Percentiles rank a stretch among this genome's conserved stretches.
These are phyloP conservation scores for Phytophthora palmivora DNA, from an alignment of 352 stramenopile species.

Conservation along the genomic window DNA sequence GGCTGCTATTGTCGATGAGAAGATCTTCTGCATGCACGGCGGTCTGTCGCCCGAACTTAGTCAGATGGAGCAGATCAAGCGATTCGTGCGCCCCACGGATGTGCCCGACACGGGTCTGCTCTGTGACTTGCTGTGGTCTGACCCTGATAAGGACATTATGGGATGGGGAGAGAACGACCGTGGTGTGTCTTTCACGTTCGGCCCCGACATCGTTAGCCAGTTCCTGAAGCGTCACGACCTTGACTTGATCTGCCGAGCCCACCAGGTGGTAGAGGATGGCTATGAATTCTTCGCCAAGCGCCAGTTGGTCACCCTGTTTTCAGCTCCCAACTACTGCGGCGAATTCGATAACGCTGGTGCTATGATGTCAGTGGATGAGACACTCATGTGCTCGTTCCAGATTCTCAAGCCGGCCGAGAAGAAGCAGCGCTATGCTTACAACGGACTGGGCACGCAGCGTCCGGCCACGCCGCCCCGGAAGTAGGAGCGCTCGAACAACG, in stretches of 20 bases:
- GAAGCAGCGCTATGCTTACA: slow-evolving; percentile 83
- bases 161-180: slow-evolving; percentile 98
- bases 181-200: slow-evolving; percentile 99
- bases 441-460: slow-evolving; percentile 64
- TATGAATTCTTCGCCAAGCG: slow-evolving; percentile 99
- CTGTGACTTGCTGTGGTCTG: slow-evolving; percentile 91
- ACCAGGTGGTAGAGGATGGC: slow-evolving; percentile 99
- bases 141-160: slow-evolving; percentile 88
- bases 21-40: slow-evolving; percentile 99
- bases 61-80: slow-evolving; percentile 97
- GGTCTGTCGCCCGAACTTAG: slow-evolving; percentile 95
- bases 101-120: slow-evolving; percentile 88
- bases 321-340: slow-evolving; percentile 99
- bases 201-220: slow-evolving; percentile 96
- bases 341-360: slow-evolving; percentile 99
- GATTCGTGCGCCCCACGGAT: slow-evolving; percentile 86
- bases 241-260: slow-evolving; percentile 97
- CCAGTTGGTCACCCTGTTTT: slow-evolving; percentile 99
- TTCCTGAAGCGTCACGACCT: slow-evolving; percentile 98
- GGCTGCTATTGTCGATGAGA: slow-evolving; percentile 96
- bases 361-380: slow-evolving; percentile 86
- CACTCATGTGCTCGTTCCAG: slow-evolving; percentile 88
- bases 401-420: slow-evolving; percentile 86
- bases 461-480: slow-evolving; percentile 66
- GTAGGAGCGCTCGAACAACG: slow-evolving; percentile 33